phyloP scores from a whole-genome alignment of 2,329 filamentous ascomycete species.

The Fusarium hostae region DNA sequence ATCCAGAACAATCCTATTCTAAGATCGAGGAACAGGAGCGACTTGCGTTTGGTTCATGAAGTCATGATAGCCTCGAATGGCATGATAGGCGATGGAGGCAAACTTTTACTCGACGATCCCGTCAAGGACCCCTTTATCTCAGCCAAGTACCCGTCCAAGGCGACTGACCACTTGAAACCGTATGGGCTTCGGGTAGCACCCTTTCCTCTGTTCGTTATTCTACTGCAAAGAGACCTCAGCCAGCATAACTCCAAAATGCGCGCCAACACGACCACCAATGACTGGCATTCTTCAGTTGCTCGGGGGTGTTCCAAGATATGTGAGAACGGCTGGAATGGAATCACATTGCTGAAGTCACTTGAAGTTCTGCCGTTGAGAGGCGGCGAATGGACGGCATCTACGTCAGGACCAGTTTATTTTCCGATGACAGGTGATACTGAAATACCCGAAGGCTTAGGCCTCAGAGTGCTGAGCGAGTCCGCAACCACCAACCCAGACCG shows the following conservation, averaged over 20 bases:
- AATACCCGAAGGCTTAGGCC: conserved; percentile 1
- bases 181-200: not conserved
- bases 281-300: conserved; percentile 20
- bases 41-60: not conserved
- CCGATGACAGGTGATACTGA: not conserved
- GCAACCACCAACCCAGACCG: conserved; percentile 3
- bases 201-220: fast-evolving
- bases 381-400: not conserved
- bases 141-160: not conserved
- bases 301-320: not conserved
- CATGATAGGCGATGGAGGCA: not conserved
- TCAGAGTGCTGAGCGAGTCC: not conserved
- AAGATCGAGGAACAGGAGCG: not conserved
- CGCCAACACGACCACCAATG: not conserved
- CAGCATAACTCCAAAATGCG: conserved; percentile 4
- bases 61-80: not conserved
- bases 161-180: not conserved
- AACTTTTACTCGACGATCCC: conserved; percentile 17
- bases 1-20: not conserved
- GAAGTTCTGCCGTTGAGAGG: conserved; percentile 16
- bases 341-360: not conserved
- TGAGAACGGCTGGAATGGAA: not conserved
- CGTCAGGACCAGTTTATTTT: not conserved
- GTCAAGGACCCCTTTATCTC: conserved; percentile 17
- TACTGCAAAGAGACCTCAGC: conserved; percentile 10